These are phyloP conservation scores for Tetrahymena thermophila DNA, from an alignment of 73 alveolate genomes.

Conservation along the genomic window DNA sequence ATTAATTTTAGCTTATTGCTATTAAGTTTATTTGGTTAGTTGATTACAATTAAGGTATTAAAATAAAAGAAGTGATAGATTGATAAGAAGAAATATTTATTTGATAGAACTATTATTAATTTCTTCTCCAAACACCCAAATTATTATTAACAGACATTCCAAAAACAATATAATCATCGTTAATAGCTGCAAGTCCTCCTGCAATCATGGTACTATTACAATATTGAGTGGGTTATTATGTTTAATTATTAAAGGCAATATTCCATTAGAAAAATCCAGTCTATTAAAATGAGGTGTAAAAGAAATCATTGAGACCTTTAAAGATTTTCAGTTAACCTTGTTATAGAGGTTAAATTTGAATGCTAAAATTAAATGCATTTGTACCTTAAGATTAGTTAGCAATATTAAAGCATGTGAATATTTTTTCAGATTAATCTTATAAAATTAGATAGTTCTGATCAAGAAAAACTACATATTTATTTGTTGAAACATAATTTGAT, in stretches of 20 bases:
- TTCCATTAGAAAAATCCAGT: background rate
- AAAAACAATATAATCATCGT: background rate
- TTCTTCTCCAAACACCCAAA: background rate
- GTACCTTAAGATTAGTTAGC: background rate
- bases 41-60: background rate
- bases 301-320: background rate
- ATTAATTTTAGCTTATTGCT: background rate
- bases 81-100: background rate
- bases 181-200: background rate
- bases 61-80: background rate
- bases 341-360: background rate
- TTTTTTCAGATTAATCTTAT: background rate
- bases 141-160: background rate
- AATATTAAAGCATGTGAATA: background rate
- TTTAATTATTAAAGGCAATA: background rate
- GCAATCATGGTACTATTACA: background rate
- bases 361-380: background rate
- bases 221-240: background rate
- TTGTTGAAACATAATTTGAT: background rate
- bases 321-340: background rate
- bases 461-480: background rate
- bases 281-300: background rate
- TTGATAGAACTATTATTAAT: background rate
- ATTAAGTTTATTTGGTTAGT: no score
- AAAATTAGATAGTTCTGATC: background rate